phyloP scores from a whole-genome alignment of 257 asterid species.

The Fraxinus cuspidata region DNA sequence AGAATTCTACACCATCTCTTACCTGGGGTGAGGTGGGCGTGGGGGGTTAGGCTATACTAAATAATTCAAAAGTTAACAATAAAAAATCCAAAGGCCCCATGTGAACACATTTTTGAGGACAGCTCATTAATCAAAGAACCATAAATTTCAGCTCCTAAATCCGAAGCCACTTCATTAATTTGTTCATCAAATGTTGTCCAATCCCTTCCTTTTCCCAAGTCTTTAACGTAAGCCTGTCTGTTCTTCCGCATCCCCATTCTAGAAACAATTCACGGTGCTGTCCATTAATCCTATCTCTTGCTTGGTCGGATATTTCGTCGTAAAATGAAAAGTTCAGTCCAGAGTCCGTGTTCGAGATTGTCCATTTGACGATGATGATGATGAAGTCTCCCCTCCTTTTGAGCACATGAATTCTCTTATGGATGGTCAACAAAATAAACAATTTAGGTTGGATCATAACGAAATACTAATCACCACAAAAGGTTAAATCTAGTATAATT shows the following conservation, averaged over 20 bases:
- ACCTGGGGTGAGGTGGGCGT: no score
- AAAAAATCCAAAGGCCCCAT: background rate
- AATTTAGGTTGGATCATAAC: no score
- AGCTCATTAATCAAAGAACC: constrained; percentile 55
- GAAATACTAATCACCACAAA: no score
- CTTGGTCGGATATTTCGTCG: constrained; percentile 34
- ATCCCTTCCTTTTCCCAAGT: constrained; percentile 58
- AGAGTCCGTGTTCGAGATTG: no score
- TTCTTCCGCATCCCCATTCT: constrained; percentile 51
- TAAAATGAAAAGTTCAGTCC: background rate
- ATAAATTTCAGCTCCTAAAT: constrained; percentile 58
- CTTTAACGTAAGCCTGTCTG: constrained; percentile 52
- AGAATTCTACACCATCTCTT: constrained; percentile 11
- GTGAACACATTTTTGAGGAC: background rate
- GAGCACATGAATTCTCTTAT: no score
- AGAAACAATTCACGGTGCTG: constrained; percentile 17
- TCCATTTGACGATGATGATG: no score
- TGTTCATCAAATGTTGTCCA: constrained; percentile 59
- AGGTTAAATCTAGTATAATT: no score
- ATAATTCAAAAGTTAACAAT: no score
- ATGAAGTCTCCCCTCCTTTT: no score
- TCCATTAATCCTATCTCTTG: constrained; percentile 55
- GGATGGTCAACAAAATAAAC: no score
- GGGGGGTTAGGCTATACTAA: no score
- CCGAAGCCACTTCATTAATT: constrained; percentile 45